Evolutionary conservation across 331 rosid genomes (phyloP), one percentile per base, ranked within the genome.

Genomic region (Erythrophleum ivorense): DNA sequence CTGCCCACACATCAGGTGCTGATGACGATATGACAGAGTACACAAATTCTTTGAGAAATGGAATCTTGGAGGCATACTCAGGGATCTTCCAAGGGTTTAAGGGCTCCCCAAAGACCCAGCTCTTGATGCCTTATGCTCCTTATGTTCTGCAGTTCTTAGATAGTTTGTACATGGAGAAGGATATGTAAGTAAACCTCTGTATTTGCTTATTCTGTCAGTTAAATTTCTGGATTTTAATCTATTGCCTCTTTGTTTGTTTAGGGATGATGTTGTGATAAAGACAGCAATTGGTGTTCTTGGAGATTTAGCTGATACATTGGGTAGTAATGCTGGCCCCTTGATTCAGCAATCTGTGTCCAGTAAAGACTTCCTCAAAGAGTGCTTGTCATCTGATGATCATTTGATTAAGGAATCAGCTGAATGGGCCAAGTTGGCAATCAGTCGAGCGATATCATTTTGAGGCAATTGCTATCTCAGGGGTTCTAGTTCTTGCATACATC

Each of bases 261-360:
- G 97, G 97, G 97, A 92, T 83, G 97, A 92, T 83, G 84, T 80
- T 13, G 97, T 92, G 87, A 88, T 85, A 4, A 92, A 89, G 85
- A 88, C 96, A 14, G 96, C 97, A 12, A 92, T 92, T 78, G 97
- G 97, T 36, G 92, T 92, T 64, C 96, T 92, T 72, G 97, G 97
- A 62, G 97, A 92, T 83, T 84, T 92, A 34, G 97, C 97, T 24
- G 97, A 92, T 91, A 92, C 97, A 6, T 80, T 92, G 85, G 96
- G 96, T 21, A 70, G 60, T 57, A 88, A 76, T 76, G 92, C 95
- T 15, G 92, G 91, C 43, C 81, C 90, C 13, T 76, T 92, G 84
- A 89, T 92, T 82, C 88, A 89, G 90, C 94, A 91, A 70, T 91
- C 96, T 58, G 87, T 84, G 80, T 92, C 97, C 41, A 87, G 94